These are phyloP conservation scores for Nymphaea thermarum DNA, from an alignment of 164 flowering plant genomes.

Conservation along the genomic window DNA sequence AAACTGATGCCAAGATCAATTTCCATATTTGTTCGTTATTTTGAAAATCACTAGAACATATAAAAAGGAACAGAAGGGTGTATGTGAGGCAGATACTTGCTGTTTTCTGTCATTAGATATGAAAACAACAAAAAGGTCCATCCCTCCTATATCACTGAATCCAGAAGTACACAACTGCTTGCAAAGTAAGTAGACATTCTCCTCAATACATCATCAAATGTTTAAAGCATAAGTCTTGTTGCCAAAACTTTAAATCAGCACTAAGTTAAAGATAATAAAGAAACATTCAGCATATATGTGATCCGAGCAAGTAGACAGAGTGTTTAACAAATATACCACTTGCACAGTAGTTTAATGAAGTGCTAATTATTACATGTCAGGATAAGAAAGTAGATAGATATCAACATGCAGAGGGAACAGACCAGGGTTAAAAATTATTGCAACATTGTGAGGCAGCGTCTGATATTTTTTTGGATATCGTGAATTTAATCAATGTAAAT, in stretches of 20 bases:
- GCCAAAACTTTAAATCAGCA: not conserved
- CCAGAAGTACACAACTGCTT: slow-evolving; percentile 46
- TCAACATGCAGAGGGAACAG: too few species aligned
- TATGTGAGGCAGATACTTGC: slow-evolving; percentile 22
- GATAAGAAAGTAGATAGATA: too few species aligned
- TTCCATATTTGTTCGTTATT: not conserved
- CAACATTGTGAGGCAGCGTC: too few species aligned
- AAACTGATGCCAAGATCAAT: not conserved
- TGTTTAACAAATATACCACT: too few species aligned
- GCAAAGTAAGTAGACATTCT: slow-evolving; percentile 79
- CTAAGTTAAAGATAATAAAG: too few species aligned
- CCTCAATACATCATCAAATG: slow-evolving; percentile 46
- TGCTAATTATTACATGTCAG: too few species aligned
- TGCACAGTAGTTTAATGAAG: too few species aligned
- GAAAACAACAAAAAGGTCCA: slow-evolving; percentile 73
- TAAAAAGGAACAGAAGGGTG: not conserved
- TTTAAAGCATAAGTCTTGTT: not conserved
- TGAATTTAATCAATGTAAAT: too few species aligned
- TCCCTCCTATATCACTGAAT: slow-evolving; percentile 38
- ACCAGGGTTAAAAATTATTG: too few species aligned
- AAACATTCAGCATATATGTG: too few species aligned
- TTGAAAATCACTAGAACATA: not conserved
- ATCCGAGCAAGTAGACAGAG: too few species aligned
- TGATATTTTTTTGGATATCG: too few species aligned
- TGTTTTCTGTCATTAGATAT: slow-evolving; percentile 81